Base-by-base conservation (phyloP, 2,329 filamentous ascomycete genomes). In the Colletotrichum somersetense region DNA sequence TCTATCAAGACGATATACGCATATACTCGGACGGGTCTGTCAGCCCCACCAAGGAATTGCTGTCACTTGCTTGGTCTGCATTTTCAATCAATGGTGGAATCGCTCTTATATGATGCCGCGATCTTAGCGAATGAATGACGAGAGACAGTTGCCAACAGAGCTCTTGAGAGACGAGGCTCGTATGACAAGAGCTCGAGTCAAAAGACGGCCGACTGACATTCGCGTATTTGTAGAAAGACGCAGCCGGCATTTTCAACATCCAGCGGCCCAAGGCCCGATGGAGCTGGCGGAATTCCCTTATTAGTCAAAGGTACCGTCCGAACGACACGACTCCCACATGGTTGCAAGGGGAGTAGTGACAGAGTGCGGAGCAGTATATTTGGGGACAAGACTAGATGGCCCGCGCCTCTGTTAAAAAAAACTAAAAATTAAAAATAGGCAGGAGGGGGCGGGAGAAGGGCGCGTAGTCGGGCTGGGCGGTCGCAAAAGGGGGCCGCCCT, bases 301-400 rank as follows among this genome's bases (percentile, higher is more conserved):
- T 35, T 35, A 46, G 55, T 12, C n/a, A 30, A 26, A 38, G 35
- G 35, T 38, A 50, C 30, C 40, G 42, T 40, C 53, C 53, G 42
- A 20, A 35, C 26, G 30, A 35, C 33, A 18, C 50, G 20, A 16
- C 40, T 23, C 44, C 23, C 5, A 33, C 18, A 50, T 42, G 26
- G 46, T 14, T 10, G 30, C 33, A 53, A 33, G 30, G 61, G 33
- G 11, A 40, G 33, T 48, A 48, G 50, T 16, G n/a, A 26, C 14
- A 40, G 56, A 48, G 40, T 67, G 66, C n/a, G 50, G 58, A 67
- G 50, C n/a, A 50, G 23, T 16, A n/a, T 14, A 5, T 42, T 42
- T 18, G 14, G 35, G 35, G 55, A 62, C 16, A 33, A 46, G 8
- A 61, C 20, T 40, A n/a, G 35, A 57, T 23, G 55, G 35, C 35